phyloP scores from a whole-genome alignment of 31 red algal species.

The Pterothamnion heteromorphum region DNA sequence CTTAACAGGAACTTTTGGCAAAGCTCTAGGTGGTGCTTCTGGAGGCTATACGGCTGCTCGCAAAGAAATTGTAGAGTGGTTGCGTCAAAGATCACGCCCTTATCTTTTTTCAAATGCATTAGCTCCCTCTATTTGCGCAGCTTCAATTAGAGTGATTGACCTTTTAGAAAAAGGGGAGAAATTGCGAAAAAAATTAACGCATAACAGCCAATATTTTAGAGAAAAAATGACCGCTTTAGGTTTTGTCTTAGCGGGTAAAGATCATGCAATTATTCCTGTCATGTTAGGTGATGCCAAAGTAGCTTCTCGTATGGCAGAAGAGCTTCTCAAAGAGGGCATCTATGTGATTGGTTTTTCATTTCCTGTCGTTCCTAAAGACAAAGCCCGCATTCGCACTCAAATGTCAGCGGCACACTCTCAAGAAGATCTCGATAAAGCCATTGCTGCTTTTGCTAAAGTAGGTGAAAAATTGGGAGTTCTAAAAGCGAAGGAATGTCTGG shows the following conservation, averaged over 20 bases:
- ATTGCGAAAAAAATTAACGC: not conserved
- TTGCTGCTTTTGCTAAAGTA: slow-evolving; percentile 18
- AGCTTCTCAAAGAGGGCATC: slow-evolving; percentile 6
- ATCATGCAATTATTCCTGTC: slow-evolving; percentile 13
- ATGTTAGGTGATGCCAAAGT: slow-evolving; percentile 20
- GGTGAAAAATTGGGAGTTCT: not conserved
- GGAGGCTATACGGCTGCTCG: not conserved
- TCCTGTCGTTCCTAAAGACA: slow-evolving; percentile 27
- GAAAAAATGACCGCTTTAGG: not conserved
- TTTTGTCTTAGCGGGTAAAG: not conserved
- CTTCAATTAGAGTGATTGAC: slow-evolving; percentile 2
- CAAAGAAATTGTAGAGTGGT: slow-evolving; percentile 9
- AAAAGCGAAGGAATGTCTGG: not conserved
- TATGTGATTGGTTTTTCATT: slow-evolving; percentile 27
- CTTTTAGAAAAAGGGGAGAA: not conserved
- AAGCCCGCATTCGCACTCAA: slow-evolving; percentile 29
- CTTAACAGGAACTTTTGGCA: slow-evolving; percentile 23
- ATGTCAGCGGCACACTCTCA: slow-evolving; percentile 1
- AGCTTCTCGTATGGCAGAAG: not conserved
- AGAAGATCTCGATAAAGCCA: slow-evolving; percentile 14
- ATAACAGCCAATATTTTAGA: not conserved
- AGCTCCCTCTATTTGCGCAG: not conserved
- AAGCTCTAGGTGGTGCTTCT: slow-evolving; percentile 33
- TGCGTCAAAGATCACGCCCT: slow-evolving; percentile 17
- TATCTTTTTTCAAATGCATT: slow-evolving; percentile 40